Base-by-base conservation (phyloP, 495 filamentous ascomycete genomes). In the Staphylotrichum longicolle region DNA sequence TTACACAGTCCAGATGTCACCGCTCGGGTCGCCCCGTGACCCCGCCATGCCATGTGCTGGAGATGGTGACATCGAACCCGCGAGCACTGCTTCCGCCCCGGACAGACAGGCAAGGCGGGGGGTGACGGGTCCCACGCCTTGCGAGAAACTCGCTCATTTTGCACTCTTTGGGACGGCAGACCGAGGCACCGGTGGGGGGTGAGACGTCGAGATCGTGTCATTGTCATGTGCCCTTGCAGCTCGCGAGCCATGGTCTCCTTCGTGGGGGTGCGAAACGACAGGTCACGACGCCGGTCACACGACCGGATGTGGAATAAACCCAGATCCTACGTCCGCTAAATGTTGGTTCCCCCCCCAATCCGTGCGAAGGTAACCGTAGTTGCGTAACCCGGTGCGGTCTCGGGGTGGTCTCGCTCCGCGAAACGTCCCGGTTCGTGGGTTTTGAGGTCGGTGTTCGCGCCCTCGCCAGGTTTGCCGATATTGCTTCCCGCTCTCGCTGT, bases 391-490 rank as follows among this genome's bases (percentile, higher is more conserved):
- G 51, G 51, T 54, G n/a, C 33, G 14, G 51, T 30, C n/a, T 20
- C 11, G 51, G 33, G 37, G 34, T n/a, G 11, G 34, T 54, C 15
- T 20, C 15, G 35, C 35, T 54, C 51, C 51, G 51, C 15, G 51
- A n/a, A n/a, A n/a, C n/a, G 34, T 41, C 51, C 51, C 51, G 51
- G 51, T 54, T 54, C 51, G 51, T 54, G 51, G 51, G 51, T 54
- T 37, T 37, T 3, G 49, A 11, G 9, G 4, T 12, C 12, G 14
- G 11, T 35, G 8, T 5, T 15, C 11, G 32, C 4, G 10, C 4
- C 9, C 49, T 4, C 4, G 15, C 49, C 33, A n/a, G 10, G 12
- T 37, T 40, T 54, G 51, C 51, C 51, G 37, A 54, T 35, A 54
- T 54, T 54, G 20, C 7, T 39, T 54, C n/a, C 51, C 35, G 51